Conservation (phyloP, 805 yeast species). For the Kuraishia cidri region DNA sequence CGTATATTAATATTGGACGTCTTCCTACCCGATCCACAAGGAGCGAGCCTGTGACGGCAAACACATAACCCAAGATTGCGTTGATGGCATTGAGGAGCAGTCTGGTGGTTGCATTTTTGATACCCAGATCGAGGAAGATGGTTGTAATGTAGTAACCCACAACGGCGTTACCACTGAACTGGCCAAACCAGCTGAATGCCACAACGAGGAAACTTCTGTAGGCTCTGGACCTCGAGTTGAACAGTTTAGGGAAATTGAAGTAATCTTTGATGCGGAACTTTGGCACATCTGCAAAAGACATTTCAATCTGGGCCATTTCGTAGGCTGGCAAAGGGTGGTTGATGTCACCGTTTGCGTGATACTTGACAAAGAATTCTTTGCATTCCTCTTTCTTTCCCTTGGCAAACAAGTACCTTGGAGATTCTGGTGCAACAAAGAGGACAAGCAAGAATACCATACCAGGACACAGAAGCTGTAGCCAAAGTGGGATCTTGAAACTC, state of each 20-base stretch:
- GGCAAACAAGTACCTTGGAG: slow-evolving; percentile 31
- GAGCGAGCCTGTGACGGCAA: slow-evolving; percentile 20
- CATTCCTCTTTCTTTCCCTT: slow-evolving; percentile 27
- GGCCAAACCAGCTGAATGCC: slow-evolving; percentile 23
- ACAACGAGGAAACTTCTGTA: slow-evolving; percentile 24
- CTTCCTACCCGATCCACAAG: slow-evolving; percentile 21
- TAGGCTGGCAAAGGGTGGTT: slow-evolving; percentile 20
- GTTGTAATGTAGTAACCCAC: slow-evolving; percentile 32
- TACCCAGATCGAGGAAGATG: slow-evolving; percentile 46
- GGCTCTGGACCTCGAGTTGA: slow-evolving; percentile 24
- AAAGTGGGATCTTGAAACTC: slow-evolving; percentile 49
- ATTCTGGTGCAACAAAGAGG: slow-evolving; percentile 30
- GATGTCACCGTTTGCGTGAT: slow-evolving; percentile 26
- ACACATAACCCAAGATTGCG: slow-evolving; percentile 33
- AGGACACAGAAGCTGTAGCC: slow-evolving; percentile 40
- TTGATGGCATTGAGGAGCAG: slow-evolving; percentile 42
- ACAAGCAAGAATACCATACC: slow-evolving; percentile 25
- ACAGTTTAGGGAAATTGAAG: slow-evolving; percentile 25
- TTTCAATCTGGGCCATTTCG: slow-evolving; percentile 25
- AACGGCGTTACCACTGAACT: slow-evolving; percentile 36
- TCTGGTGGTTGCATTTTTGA: slow-evolving; percentile 33
- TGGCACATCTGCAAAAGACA: slow-evolving; percentile 21
- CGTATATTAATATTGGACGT: slow-evolving; percentile 24
- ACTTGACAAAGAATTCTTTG: slow-evolving; percentile 18
- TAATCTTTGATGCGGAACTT: too few relatives aligned